Percentiles rank a stretch among this genome's conserved stretches.
Evolutionary conservation across 1,284 basidiomycete species (phyloP).

Genomic region (Anthracocystis walkeri): DNA sequence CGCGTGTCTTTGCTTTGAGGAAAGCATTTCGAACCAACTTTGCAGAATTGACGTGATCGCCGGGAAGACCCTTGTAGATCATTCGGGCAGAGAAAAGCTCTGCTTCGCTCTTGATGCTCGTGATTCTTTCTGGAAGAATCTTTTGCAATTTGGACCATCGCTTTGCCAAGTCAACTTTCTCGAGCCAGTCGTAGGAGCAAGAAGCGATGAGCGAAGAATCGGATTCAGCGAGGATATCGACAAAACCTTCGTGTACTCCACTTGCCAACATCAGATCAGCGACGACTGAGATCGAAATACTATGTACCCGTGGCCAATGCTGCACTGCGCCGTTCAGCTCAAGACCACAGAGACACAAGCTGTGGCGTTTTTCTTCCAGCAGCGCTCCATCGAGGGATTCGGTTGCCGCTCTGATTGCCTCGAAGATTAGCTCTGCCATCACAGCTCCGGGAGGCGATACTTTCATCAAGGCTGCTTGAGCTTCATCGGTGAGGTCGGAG

Average conservation of each 20-base stretch:
- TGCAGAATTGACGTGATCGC: not conserved
- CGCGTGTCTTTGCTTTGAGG: not conserved
- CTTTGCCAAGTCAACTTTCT: not conserved
- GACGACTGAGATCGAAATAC: constrained; percentile 6
- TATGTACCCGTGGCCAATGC: not conserved
- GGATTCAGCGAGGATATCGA: not conserved
- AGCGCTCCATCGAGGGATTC: not conserved
- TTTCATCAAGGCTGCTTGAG: constrained; percentile 4
- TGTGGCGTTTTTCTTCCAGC: not conserved
- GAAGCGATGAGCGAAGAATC: not conserved
- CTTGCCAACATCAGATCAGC: not conserved
- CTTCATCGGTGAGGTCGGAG: constrained; percentile 11
- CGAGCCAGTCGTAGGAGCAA: constrained; percentile 1
- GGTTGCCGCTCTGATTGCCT: constrained; percentile 13
- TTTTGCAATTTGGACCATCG: constrained; percentile 22
- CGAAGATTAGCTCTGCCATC: constrained; percentile 22
- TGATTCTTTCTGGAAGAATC: constrained; percentile 9
- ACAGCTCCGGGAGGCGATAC: constrained; percentile 1
- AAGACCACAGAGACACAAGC: not conserved
- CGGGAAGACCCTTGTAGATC: constrained; percentile 21
- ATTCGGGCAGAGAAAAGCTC: constrained; percentile 24
- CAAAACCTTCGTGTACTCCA: not conserved
- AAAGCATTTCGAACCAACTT: constrained; percentile 13
- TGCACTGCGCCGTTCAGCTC: not conserved
- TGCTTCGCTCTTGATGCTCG: constrained; percentile 12